Conservation (phyloP, 129 eudicot species). For the Helianthus annuus region HanXRQr2.0-SUNRISE NC_035443.2:174314133-174314632, state of each 20-base stretch:
- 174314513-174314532: background rate
- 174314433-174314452: background rate
- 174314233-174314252: slow-evolving; percentile 77
- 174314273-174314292: slow-evolving; percentile 93
- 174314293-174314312: slow-evolving; percentile 76
- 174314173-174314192: slow-evolving; percentile 20
- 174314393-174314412: background rate
- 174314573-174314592: background rate
- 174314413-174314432: background rate
- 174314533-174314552: background rate
- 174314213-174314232: slow-evolving; percentile 81
- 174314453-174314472: background rate
- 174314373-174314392: slow-evolving; percentile 33
- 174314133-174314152: background rate
- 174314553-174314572: background rate
- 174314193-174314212: slow-evolving; percentile 59
- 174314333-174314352: slow-evolving; percentile 79
- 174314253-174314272: slow-evolving; percentile 71
- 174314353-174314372: slow-evolving; percentile 93
- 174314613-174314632: background rate
- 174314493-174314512: background rate
- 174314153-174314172: slow-evolving; percentile 20
- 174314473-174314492: background rate
- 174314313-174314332: slow-evolving; percentile 78
- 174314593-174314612: background rate